Percentiles rank a stretch among this genome's conserved stretches.
phyloP scores from a whole-genome alignment of 169 alveolate genomes.

The Sarcocystis neurona region DNA sequence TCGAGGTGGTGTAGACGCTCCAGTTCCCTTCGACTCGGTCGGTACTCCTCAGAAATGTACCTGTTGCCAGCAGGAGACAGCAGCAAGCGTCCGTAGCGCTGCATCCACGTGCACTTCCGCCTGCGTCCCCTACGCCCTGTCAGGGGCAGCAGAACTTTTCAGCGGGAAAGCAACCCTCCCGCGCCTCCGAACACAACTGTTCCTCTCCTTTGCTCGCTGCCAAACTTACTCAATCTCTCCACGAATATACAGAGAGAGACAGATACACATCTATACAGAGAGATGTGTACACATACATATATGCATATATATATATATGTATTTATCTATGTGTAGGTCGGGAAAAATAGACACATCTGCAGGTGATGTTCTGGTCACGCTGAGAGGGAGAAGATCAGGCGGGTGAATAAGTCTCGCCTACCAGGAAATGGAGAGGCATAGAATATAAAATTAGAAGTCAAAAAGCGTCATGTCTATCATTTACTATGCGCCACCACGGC shows the following conservation, averaged over 20 bases:
- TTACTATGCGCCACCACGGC: background rate
- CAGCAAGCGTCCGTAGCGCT: background rate
- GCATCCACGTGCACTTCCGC: too few relatives aligned
- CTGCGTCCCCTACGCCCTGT: background rate
- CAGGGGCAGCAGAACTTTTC: background rate
- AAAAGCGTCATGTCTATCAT: background rate
- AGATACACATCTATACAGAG: background rate
- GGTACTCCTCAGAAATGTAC: constrained; percentile 45
- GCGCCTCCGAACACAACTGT: too few relatives aligned
- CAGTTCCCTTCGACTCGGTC: constrained; percentile 40
- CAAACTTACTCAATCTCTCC: too few relatives aligned
- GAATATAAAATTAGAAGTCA: background rate
- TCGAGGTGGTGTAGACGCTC: constrained; percentile 28
- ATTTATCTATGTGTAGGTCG: background rate
- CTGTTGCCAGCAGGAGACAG: background rate
- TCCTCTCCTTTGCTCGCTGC: too few relatives aligned
- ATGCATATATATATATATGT: background rate
- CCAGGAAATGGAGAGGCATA: background rate
- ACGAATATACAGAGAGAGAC: background rate
- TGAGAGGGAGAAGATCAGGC: background rate
- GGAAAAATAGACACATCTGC: background rate
- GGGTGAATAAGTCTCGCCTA: background rate
- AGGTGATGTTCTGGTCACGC: background rate
- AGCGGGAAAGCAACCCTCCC: constrained; percentile 6
- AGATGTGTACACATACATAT: background rate